Conservation (phyloP, 2,329 filamentous ascomycete species). For the Arachnomyces sp. region DNA sequence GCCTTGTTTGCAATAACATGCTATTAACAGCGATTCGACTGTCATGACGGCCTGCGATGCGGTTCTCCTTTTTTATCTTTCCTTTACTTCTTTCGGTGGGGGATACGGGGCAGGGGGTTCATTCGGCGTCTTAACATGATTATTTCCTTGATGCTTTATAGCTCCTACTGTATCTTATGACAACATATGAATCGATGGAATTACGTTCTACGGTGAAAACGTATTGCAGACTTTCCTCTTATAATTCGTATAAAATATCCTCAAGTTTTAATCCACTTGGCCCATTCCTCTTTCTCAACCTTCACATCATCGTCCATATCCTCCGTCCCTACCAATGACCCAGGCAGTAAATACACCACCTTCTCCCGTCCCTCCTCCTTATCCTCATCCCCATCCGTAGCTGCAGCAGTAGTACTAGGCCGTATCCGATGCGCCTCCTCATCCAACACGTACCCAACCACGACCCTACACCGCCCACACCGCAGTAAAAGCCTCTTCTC, state of each 20-base stretch:
- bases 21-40: too few species aligned
- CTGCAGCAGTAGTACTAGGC: conserved; percentile 5
- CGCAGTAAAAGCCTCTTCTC: conserved; percentile 56
- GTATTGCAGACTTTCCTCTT: not conserved
- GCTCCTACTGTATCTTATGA: too few species aligned
- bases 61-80: conserved; percentile 2
- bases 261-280: conserved; percentile 16
- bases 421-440: conserved; percentile 37
- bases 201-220: too few species aligned
- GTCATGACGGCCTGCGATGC: too few species aligned
- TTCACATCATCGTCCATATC: conserved; percentile 41
- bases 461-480: conserved; percentile 55
- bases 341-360: conserved; percentile 55
- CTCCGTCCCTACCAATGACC: conserved; percentile 51
- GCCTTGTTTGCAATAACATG: too few species aligned
- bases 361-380: conserved; percentile 19
- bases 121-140: not conserved
- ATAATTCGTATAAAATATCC: not conserved
- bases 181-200: too few species aligned
- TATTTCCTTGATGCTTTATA: too few species aligned
- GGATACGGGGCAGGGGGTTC: not conserved
- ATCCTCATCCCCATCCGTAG: conserved; percentile 7
- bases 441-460: conserved; percentile 57
- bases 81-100: conserved; percentile 1
- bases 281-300: conserved; percentile 30